phyloP scores from a whole-genome alignment of 495 filamentous ascomycete genomes.

The Penicillium waksmanii region DNA sequence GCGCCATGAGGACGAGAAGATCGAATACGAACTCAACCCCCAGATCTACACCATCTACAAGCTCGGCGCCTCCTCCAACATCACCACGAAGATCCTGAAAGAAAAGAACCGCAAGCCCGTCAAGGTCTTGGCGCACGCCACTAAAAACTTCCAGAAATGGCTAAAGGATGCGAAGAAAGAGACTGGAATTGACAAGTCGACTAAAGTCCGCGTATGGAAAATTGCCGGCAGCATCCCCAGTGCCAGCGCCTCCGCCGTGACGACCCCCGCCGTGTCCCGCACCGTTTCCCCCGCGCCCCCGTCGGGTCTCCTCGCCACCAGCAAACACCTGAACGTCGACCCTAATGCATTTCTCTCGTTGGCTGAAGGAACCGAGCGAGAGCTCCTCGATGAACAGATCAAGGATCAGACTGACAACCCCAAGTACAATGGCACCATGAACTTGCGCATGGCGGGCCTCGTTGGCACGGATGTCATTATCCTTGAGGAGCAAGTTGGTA shows the following conservation, averaged over 20 bases:
- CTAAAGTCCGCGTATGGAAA: constrained; percentile 81
- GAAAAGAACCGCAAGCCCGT: constrained; percentile 61
- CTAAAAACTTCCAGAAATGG: constrained; percentile 69
- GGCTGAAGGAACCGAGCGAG: constrained; percentile 67
- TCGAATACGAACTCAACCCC: constrained; percentile 83
- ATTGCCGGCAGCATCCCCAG: constrained; percentile 57
- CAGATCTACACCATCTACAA: constrained; percentile 87
- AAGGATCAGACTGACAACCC: constrained; percentile 73
- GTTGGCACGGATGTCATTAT: constrained; percentile 70
- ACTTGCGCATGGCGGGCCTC: constrained; percentile 65
- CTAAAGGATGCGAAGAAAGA: constrained; percentile 70
- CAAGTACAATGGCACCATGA: constrained; percentile 77
- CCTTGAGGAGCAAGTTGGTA: constrained; percentile 73
- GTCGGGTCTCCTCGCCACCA: constrained; percentile 46
- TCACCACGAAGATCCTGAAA: constrained; percentile 62
- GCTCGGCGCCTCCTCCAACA: constrained; percentile 61
- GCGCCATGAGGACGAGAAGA: constrained; percentile 59
- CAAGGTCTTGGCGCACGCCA: constrained; percentile 68
- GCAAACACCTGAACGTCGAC: constrained; percentile 72
- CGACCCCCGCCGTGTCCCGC: constrained; percentile 63
- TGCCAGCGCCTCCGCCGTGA: constrained; percentile 47
- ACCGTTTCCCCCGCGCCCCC: constrained; percentile 53
- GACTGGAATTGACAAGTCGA: constrained; percentile 63
- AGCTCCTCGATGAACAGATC: constrained; percentile 59
- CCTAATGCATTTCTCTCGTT: constrained; percentile 70